Evolutionary conservation across 305 asterid genomes (phyloP).

Genomic region (Solanum chacoense): DNA sequence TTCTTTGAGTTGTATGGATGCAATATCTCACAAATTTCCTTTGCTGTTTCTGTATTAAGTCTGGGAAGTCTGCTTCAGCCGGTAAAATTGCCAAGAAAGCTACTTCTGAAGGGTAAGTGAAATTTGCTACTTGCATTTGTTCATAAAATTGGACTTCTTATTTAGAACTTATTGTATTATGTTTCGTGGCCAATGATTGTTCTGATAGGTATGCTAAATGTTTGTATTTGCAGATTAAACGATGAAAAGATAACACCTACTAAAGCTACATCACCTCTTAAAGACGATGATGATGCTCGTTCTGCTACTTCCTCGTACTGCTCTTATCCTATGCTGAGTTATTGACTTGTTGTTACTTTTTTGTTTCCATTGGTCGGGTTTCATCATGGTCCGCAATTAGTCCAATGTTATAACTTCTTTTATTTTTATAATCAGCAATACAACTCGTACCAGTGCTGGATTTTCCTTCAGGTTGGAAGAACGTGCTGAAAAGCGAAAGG

Average conservation of each 20-base stretch:
- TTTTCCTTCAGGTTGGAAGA: conserved; percentile 76
- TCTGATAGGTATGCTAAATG: background rate
- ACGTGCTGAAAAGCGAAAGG: conserved; percentile 84
- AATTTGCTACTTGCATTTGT: background rate
- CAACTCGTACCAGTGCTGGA: conserved; percentile 34
- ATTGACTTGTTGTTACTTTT: background rate
- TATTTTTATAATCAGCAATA: conserved; percentile 25
- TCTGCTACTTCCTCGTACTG: conserved; percentile 71
- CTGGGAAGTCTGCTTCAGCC: conserved; percentile 30
- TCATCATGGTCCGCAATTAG: background rate
- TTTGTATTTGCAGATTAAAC: conserved; percentile 28
- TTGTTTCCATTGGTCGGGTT: background rate
- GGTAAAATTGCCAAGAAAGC: conserved; percentile 21
- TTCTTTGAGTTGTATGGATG: background rate
- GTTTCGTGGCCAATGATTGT: background rate
- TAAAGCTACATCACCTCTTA: conserved; percentile 15
- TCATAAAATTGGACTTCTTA: background rate
- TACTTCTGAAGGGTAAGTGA: conserved; percentile 37
- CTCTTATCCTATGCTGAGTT: background rate
- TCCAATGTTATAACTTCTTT: background rate
- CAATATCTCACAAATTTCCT: background rate
- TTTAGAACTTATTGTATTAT: background rate
- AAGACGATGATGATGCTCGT: conserved; percentile 55
- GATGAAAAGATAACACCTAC: conserved; percentile 24
- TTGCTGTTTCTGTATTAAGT: conserved; percentile 14